A percentile compares a stretch with the other conserved stretches of the same genome.
These are phyloP conservation scores for Blepharisma japonicum DNA, from an alignment of 73 alveolate species.

Conservation along the genomic window DNA sequence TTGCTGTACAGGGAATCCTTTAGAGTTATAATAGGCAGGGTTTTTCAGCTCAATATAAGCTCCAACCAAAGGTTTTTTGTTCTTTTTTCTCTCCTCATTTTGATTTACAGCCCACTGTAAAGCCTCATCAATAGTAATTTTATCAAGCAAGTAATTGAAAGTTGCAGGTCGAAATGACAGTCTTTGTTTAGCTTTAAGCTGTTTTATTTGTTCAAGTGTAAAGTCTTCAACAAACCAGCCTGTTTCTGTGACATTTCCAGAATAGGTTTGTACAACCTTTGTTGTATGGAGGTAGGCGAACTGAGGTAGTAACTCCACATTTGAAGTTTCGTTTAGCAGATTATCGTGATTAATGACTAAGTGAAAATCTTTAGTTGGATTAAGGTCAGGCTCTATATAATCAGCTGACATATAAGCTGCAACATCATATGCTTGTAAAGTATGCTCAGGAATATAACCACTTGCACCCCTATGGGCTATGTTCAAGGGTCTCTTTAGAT, in stretches of 20 bases:
- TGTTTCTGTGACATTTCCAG: constrained; percentile 1
- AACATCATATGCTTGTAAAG: constrained; percentile 41
- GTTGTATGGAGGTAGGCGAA: constrained; percentile 24
- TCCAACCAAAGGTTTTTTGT: constrained; percentile 31
- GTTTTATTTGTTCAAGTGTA: constrained; percentile 42
- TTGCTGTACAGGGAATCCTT: constrained; percentile 31
- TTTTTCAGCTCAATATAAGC: constrained; percentile 37
- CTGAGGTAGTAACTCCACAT: constrained; percentile 31
- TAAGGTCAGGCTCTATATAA: constrained; percentile 55
- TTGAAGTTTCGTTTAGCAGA: constrained; percentile 37
- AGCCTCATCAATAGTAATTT: constrained; percentile 30
- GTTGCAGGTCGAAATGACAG: background rate
- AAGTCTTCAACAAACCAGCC: constrained; percentile 47
- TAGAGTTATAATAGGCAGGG: constrained; percentile 28
- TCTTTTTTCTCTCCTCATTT: background rate
- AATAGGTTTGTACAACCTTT: constrained; percentile 12
- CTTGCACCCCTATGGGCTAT: constrained; percentile 66
- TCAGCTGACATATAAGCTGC: constrained; percentile 55
- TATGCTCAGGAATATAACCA: constrained; percentile 63
- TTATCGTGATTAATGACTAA: constrained; percentile 56
- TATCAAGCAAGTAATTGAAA: constrained; percentile 12
- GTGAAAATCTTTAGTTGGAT: constrained; percentile 48
- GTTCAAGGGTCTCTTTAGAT: constrained; percentile 37
- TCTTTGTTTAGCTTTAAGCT: constrained; percentile 34
- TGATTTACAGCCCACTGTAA: constrained; percentile 27